Base-by-base conservation (phyloP, 257 asterid species). In the Capsicum chinense region DNA sequence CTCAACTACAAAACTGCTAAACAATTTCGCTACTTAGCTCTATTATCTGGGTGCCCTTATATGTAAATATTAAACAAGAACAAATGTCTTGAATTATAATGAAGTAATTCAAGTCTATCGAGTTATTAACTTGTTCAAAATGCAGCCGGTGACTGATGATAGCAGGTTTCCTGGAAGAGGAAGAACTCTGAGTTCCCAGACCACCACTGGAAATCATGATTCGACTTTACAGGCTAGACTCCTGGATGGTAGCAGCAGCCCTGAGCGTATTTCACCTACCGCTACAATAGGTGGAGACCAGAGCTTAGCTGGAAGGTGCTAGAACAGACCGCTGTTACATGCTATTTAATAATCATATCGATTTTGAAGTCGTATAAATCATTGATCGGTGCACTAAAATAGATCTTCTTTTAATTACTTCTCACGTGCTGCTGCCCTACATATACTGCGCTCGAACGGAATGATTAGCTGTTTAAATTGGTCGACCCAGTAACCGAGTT, bases 141-240 rank as follows among this genome's bases (percentile, higher is more conserved):
- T 89, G 89, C 95, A 90, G 92, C 81, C 92, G 44, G 84, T 83
- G 58, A 83, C 89, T 81, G 91, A 87, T 50, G 84, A 66, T 83
- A 89, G 74, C 86, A 88, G 95, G 86, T 93, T 93, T 87, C 97
- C 95, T 47, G 97, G 97, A 86, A 86, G 93, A 89, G 97, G 89
- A 54, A 92, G 97, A 84, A 79, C 94, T 52, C 89, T 93, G 69
- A 85, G 90, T 89, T 80, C 94, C 68, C 84, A 39, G 83, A 87
- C 88, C 78, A 54, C 92, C 3, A 62, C 83, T 68, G 67, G 80
- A 70, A 86, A 84, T 87, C 84, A 93, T 12, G 91, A 90, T 83
- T 88, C 94, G 50, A 86, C 80, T 44, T 89, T 93, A 86, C 95
- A 93, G 83, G 42, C 92, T 79, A 88, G 97, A 84, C 97, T 93